phyloP scores from a whole-genome alignment of 2,329 filamentous ascomycete species.

The Talaromyces sp. region DNA sequence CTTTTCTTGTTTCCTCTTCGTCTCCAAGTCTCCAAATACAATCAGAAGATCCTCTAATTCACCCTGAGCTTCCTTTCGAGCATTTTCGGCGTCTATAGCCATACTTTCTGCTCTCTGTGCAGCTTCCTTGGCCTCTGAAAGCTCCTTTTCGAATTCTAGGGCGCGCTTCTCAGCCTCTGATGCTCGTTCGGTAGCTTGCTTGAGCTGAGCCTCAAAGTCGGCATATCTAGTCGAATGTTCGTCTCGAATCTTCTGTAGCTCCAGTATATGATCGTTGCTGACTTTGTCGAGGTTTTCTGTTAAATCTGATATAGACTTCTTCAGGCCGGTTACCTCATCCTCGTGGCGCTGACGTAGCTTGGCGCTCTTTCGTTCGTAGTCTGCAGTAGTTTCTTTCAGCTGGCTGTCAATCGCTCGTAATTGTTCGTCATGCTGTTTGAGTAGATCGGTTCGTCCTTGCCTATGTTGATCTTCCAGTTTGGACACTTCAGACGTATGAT shows the following conservation, averaged over 20 bases:
- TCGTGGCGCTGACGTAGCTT: conserved; percentile 47
- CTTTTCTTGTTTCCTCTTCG: conserved; percentile 72
- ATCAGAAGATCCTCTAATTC: conserved; percentile 79
- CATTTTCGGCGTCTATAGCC: conserved; percentile 54
- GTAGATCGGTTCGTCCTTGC: conserved; percentile 38
- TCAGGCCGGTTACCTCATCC: conserved; percentile 62
- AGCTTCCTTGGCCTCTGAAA: conserved; percentile 22
- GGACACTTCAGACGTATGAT: conserved; percentile 63
- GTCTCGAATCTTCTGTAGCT: conserved; percentile 56
- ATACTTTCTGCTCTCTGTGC: conserved; percentile 33
- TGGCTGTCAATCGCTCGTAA: conserved; percentile 48
- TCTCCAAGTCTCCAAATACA: conserved; percentile 75
- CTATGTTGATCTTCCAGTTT: conserved; percentile 51
- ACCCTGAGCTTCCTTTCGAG: conserved; percentile 61
- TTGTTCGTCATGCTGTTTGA: conserved; percentile 45
- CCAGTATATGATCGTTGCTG: conserved; percentile 58
- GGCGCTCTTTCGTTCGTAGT: conserved; percentile 39
- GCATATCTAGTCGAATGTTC: conserved; percentile 46
- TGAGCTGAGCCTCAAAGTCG: conserved; percentile 50
- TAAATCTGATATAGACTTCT: conserved; percentile 58
- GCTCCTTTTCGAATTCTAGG: conserved; percentile 18
- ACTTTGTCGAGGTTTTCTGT: conserved; percentile 52
- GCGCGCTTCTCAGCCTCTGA: conserved; percentile 34
- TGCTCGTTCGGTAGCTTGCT: conserved; percentile 38
- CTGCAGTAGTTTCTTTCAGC: conserved; percentile 42